Conservation (phyloP, 257 asterid species). For the Nicotiana benthamiana region DNA sequence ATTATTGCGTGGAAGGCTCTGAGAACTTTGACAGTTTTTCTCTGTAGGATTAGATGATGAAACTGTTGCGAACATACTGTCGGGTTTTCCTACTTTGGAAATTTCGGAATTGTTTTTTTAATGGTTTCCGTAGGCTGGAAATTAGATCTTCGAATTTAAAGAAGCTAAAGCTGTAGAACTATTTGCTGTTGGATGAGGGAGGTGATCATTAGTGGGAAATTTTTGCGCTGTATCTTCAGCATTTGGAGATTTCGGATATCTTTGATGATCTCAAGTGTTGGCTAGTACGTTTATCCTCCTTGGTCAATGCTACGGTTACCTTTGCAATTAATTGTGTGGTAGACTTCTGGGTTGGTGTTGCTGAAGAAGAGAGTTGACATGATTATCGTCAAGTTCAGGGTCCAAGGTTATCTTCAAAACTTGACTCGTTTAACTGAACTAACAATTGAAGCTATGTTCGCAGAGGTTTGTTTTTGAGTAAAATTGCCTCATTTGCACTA, state of each 20-base stretch:
- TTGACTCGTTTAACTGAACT: not conserved
- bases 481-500: not conserved
- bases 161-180: too few species aligned
- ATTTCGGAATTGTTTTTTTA: not conserved
- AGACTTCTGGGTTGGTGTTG: not conserved
- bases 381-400: not conserved
- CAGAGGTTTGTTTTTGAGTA: not conserved
- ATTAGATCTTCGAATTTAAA: too few species aligned
- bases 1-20: not conserved
- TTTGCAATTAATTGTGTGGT: not conserved
- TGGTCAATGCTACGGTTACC: not conserved
- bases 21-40: not conserved
- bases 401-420: not conserved
- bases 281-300: not conserved
- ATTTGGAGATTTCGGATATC: not conserved
- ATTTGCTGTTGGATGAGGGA: too few species aligned
- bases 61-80: not conserved
- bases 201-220: not conserved
- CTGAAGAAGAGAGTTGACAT: not conserved
- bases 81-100: not conserved
- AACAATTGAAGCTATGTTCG: not conserved
- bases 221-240: not conserved
- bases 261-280: not conserved
- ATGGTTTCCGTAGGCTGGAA: not conserved
- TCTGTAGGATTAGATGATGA: not conserved